phyloP scores from a whole-genome alignment of 1,284 basidiomycete species.

The Bjerkandera adusta region DNA sequence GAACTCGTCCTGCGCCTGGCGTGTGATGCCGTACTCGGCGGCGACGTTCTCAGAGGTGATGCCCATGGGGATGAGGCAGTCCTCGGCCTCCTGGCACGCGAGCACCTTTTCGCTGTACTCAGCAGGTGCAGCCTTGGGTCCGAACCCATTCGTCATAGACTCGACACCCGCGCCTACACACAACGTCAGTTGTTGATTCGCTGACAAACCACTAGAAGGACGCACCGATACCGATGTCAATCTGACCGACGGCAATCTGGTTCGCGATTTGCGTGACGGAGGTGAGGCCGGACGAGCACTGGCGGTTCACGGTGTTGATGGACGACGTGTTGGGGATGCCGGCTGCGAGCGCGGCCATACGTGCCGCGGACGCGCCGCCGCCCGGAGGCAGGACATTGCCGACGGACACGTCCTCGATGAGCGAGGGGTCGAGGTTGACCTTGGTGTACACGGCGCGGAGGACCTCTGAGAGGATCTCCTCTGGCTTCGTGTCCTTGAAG shows the following conservation, averaged over 20 bases:
- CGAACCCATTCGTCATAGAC: conserved; percentile 90
- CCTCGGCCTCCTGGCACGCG: conserved; percentile 76
- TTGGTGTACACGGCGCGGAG: conserved; percentile 71
- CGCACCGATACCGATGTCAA: conserved; percentile 91
- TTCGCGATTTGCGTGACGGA: conserved; percentile 92
- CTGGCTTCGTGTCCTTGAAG: conserved; percentile 91
- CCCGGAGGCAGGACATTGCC: conserved; percentile 94
- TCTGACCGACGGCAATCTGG: conserved; percentile 81
- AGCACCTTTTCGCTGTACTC: conserved; percentile 83
- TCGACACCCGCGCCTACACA: conserved; percentile 86
- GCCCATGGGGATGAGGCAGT: conserved; percentile 96
- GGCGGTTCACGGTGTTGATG: conserved; percentile 90
- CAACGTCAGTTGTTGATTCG: neutral
- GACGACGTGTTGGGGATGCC: conserved; percentile 81
- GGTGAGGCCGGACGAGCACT: conserved; percentile 92
- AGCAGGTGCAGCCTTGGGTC: conserved; percentile 67
- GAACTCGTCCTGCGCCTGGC: conserved; percentile 81
- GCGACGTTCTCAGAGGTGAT: conserved; percentile 98
- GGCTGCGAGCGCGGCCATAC: conserved; percentile 92
- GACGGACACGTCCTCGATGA: conserved; percentile 89
- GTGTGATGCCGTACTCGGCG: conserved; percentile 70
- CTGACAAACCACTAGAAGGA: conserved; percentile 5
- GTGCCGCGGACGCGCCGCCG: conserved; percentile 87
- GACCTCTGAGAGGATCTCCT: conserved; percentile 85
- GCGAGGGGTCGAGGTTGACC: conserved; percentile 70